Evolutionary conservation across 2,329 filamentous ascomycete species (phyloP).

Genomic region (Xylariaceae sp.): DNA sequence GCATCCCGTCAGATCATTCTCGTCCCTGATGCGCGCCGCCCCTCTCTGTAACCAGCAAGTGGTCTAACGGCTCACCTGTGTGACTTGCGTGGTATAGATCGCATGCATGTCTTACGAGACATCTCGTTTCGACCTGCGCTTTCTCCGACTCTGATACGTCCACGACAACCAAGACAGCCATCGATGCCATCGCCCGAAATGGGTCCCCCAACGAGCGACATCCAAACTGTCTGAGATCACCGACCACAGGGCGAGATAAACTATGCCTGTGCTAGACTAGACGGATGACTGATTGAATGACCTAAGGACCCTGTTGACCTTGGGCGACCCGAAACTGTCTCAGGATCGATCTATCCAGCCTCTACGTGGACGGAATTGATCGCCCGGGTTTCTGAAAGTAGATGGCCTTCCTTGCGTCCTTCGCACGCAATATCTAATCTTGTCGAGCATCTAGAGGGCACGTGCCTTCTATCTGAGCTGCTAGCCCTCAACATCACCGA

Average conservation of each 20-base stretch:
- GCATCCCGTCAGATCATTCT: too few relatives aligned
- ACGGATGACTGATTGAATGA: background rate
- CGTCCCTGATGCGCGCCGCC: too few relatives aligned
- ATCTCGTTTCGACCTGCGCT: slow-evolving; percentile 25
- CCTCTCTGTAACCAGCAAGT: too few relatives aligned
- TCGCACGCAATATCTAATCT: background rate
- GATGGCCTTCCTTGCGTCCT: slow-evolving; percentile 2
- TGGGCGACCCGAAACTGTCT: slow-evolving; percentile 4
- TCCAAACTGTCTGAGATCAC: slow-evolving; percentile 5
- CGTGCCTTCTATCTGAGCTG: too few relatives aligned
- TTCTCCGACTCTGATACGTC: slow-evolving; percentile 12
- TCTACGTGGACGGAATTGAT: background rate
- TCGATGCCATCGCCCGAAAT: slow-evolving; percentile 29
- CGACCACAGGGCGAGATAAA: background rate
- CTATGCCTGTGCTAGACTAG: too few relatives aligned
- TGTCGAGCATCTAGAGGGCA: too few relatives aligned
- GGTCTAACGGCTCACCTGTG: too few relatives aligned
- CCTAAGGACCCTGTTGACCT: slow-evolving; percentile 1
- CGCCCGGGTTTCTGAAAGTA: slow-evolving; percentile 11
- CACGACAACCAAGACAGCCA: slow-evolving; percentile 7
- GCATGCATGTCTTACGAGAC: slow-evolving; percentile 12
- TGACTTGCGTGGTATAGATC: too few relatives aligned
- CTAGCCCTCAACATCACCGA: too few relatives aligned
- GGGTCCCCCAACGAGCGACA: background rate
- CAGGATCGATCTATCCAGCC: too few relatives aligned